These are phyloP conservation scores for Eucalyptus brandiana DNA, from an alignment of 345 rosid genomes.

Conservation along the genomic window DNA sequence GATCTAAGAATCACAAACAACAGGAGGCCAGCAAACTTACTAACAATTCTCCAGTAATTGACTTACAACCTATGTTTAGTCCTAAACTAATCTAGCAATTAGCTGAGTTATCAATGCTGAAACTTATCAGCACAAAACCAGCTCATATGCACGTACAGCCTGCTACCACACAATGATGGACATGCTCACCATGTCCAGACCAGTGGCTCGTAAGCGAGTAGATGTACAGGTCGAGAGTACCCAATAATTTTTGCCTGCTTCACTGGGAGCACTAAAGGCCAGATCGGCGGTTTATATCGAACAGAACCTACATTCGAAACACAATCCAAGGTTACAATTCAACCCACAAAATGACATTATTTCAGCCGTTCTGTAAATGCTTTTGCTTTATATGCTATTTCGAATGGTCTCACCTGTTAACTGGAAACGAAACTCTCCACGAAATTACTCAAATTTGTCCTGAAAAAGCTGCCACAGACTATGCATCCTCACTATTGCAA, in stretches of 20 bases:
- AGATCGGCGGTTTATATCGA: background rate
- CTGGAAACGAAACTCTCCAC: background rate
- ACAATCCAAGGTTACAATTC: background rate
- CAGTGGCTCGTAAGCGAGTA: background rate
- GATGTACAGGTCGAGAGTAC: background rate
- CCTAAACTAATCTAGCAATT: background rate
- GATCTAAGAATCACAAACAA: rapidly evolving
- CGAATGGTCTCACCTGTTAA: background rate
- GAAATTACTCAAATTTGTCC: background rate
- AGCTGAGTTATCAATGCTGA: background rate
- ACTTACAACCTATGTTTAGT: background rate
- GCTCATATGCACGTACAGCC: background rate
- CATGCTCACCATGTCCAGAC: background rate
- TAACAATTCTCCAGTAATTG: background rate
- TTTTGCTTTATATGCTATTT: background rate
- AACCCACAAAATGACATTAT: background rate
- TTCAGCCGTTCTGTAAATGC: background rate
- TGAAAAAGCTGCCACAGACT: background rate
- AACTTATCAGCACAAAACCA: background rate
- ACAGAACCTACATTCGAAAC: background rate
- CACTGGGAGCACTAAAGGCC: background rate
- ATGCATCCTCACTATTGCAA: background rate
- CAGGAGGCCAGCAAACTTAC: rapidly evolving
- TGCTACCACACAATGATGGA: rapidly evolving
- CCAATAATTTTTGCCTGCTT: background rate